Percentiles rank a stretch among this genome's conserved stretches.
These are phyloP conservation scores for Eleusine indica DNA, from an alignment of 176 grass and related monocot species.

Conservation along the genomic window DNA sequence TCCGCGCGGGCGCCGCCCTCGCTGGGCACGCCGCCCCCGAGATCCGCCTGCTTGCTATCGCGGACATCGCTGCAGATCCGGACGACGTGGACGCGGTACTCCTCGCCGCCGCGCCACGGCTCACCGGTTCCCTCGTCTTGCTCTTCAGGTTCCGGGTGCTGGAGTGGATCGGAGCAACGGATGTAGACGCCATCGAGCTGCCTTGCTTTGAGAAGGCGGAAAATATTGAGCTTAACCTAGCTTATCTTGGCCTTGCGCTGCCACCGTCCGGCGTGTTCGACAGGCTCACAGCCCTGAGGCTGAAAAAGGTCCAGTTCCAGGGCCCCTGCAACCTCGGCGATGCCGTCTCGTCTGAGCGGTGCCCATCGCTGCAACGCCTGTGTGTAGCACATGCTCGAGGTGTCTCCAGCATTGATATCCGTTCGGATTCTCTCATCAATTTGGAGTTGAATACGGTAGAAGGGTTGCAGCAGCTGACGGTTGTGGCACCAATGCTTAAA, in stretches of 20 bases:
- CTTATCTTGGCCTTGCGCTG: background rate
- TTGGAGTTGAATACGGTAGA: background rate
- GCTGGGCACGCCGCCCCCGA: background rate
- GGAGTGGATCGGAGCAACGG: too few relatives aligned
- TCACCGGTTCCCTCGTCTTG: background rate
- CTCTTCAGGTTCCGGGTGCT: too few relatives aligned
- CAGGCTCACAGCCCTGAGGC: background rate
- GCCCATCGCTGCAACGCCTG: background rate
- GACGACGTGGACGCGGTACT: background rate
- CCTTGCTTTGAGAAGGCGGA: constrained; percentile 15
- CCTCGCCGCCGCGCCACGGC: background rate
- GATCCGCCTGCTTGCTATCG: background rate
- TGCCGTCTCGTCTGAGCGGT: background rate
- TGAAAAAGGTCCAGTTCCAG: background rate
- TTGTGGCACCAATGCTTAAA: constrained; percentile 16
- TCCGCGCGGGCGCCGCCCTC: background rate
- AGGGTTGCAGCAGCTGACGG: background rate
- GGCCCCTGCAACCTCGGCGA: background rate
- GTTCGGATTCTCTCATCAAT: background rate
- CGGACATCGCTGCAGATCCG: background rate
- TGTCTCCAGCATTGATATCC: background rate
- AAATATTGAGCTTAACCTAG: background rate
- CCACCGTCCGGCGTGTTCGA: background rate
- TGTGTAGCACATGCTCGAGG: background rate
- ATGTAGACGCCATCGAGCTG: background rate